Conservation (phyloP, 371 early-diverging fungal genomes). For the Mortierella sp. region DNA sequence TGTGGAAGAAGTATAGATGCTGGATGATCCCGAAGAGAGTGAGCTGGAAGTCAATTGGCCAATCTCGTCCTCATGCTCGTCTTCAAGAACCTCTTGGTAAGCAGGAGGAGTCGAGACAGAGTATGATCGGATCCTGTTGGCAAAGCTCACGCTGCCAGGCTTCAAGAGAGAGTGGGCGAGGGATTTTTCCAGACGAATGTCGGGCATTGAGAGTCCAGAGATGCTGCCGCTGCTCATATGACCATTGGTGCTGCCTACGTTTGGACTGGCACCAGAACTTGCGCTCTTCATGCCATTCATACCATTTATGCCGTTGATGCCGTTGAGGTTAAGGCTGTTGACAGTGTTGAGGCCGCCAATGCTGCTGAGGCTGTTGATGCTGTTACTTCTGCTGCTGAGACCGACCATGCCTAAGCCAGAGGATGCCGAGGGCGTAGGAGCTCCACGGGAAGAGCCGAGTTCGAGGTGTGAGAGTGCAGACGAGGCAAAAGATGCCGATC, state of each 20-base stretch:
- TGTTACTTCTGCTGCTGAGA: slow-evolving; percentile 32
- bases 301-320: slow-evolving; percentile 43
- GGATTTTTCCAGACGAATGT: slow-evolving; percentile 59
- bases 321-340: slow-evolving; percentile 46
- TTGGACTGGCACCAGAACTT: slow-evolving; percentile 5
- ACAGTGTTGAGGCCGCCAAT: slow-evolving; percentile 40
- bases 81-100: slow-evolving; percentile 63
- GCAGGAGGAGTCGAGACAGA: slow-evolving; percentile 78
- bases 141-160: slow-evolving; percentile 50
- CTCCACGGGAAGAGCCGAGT: slow-evolving; percentile 28
- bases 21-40: slow-evolving; percentile 56
- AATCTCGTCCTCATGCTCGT: slow-evolving; percentile 53
- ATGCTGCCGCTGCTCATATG: slow-evolving; percentile 9
- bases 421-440: slow-evolving; percentile 19
- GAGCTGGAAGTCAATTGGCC: slow-evolving; percentile 52
- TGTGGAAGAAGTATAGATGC: slow-evolving; percentile 59
- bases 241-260: not conserved
- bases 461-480: slow-evolving; percentile 47
- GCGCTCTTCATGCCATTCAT: slow-evolving; percentile 44
- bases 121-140: slow-evolving; percentile 75
- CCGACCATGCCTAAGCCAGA: slow-evolving; percentile 47
- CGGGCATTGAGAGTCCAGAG: slow-evolving; percentile 54
- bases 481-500: slow-evolving; percentile 54
- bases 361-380: slow-evolving; percentile 54
- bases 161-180: slow-evolving; percentile 61